Conservation (phyloP, 495 filamentous ascomycete species). For the Articulospora tetracladia region DNA sequence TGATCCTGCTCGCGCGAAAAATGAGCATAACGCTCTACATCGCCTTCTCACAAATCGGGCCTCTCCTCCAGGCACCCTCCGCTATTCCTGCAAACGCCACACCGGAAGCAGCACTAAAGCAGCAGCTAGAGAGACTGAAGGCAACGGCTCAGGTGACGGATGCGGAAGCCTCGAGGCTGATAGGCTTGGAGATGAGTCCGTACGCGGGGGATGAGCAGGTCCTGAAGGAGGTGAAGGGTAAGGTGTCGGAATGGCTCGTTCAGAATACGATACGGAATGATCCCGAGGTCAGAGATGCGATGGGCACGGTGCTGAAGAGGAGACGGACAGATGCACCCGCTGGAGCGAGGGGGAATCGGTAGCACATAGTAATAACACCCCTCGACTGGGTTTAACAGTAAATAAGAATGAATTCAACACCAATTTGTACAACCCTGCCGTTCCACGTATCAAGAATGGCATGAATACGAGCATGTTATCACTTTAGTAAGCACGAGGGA, state of each 20-base stretch:
- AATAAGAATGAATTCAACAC: neutral
- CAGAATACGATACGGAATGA: conserved; percentile 68
- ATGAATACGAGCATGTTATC: too few relatives aligned
- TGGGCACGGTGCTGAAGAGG: conserved; percentile 58
- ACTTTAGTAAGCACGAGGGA: too few relatives aligned
- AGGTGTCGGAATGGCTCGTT: conserved; percentile 74
- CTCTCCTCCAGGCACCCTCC: conserved; percentile 44
- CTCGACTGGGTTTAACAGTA: neutral
- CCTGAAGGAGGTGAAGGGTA: conserved; percentile 53
- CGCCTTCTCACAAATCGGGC: conserved; percentile 80
- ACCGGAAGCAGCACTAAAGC: conserved; percentile 30
- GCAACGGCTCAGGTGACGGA: conserved; percentile 51
- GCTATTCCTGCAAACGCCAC: conserved; percentile 17
- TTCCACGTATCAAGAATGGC: too few relatives aligned
- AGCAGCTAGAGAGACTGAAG: conserved; percentile 56
- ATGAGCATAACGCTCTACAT: conserved; percentile 78
- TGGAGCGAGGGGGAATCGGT: conserved; percentile 50
- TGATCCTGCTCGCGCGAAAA: conserved; percentile 72
- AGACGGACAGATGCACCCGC: conserved; percentile 52
- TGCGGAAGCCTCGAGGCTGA: conserved; percentile 60
- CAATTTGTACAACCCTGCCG: too few relatives aligned
- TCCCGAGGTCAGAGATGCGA: conserved; percentile 71
- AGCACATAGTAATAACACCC: conserved; percentile 5
- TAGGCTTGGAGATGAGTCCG: conserved; percentile 78
- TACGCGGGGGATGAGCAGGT: conserved; percentile 67